A percentile compares a stretch with the other conserved stretches of the same genome.
phyloP scores from a whole-genome alignment of 176 grass and related monocot genomes.

The Phoenix dactylifera region DNA sequence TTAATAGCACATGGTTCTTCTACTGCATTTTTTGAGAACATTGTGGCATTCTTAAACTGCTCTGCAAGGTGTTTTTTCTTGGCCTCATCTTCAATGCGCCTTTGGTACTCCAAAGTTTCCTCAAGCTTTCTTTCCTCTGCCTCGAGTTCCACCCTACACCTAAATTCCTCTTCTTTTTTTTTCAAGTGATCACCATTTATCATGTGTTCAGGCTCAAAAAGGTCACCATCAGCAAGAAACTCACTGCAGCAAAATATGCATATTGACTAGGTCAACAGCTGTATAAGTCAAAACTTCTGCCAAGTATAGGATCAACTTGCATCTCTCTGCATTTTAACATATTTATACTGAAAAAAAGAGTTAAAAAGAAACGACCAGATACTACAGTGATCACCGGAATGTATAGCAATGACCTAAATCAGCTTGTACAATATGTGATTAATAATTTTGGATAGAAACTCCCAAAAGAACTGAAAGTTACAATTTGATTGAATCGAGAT shows the following conservation, averaged over 20 bases:
- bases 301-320: too few species aligned
- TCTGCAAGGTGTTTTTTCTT: constrained; percentile 57
- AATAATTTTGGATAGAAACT: too few species aligned
- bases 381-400: too few species aligned
- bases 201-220: constrained; percentile 35
- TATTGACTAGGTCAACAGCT: constrained; percentile 4
- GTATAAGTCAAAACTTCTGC: background rate
- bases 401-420: too few species aligned
- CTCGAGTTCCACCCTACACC: constrained; percentile 48
- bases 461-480: too few species aligned
- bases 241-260: constrained; percentile 51
- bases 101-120: constrained; percentile 81
- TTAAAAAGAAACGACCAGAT: too few species aligned
- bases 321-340: too few species aligned
- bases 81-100: constrained; percentile 68
- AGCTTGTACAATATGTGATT: too few species aligned
- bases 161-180: constrained; percentile 72
- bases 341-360: too few species aligned
- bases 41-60: constrained; percentile 35
- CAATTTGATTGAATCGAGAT: too few species aligned
- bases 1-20: constrained; percentile 16
- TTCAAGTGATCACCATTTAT: constrained; percentile 42
- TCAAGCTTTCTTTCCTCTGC: constrained; percentile 85
- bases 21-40: constrained; percentile 17
- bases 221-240: constrained; percentile 33